These are phyloP conservation scores for Thalassiosira profunda DNA, from an alignment of 108 stramenopile species.

Conservation along the genomic window DNA sequence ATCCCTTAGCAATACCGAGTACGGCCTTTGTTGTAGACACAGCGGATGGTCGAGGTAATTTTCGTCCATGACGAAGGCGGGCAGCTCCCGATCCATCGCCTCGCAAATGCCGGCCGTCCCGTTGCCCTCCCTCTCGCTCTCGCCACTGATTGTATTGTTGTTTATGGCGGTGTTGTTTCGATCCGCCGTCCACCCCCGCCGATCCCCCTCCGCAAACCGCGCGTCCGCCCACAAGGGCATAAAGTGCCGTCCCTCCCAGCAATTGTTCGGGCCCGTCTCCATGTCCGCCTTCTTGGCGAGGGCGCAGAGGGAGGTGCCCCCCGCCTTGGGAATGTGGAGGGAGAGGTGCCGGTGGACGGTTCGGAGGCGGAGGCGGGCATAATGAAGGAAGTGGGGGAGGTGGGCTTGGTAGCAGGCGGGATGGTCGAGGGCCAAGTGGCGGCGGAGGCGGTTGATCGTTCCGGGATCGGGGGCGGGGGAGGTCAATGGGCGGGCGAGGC, in stretches of 20 bases:
- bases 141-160: too few relatives aligned
- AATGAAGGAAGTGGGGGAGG: neutral
- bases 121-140: too few relatives aligned
- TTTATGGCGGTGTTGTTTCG: too few relatives aligned
- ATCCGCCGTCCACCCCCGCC: neutral
- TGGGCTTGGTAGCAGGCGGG: conserved; percentile 4
- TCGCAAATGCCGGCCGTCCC: neutral
- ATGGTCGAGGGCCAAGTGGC: conserved; percentile 6
- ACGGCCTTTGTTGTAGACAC: conserved; percentile 1
- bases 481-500: too few relatives aligned
- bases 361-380: neutral
- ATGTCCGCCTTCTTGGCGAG: neutral
- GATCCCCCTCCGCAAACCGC: neutral
- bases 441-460: conserved; percentile 6
- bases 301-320: conserved; percentile 6
- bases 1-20: conserved; percentile 13
- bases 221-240: conserved; percentile 12
- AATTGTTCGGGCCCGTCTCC: neutral
- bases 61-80: conserved; percentile 28
- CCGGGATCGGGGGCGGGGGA: conserved; percentile 2
- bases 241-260: conserved; percentile 19
- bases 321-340: conserved; percentile 26
- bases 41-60: conserved; percentile 30
- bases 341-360: neutral
- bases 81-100: neutral